Evolutionary conservation across 2,329 filamentous ascomycete genomes (phyloP), one percentile per base, ranked within the genome.

Genomic region (Penicillium sp.): DNA sequence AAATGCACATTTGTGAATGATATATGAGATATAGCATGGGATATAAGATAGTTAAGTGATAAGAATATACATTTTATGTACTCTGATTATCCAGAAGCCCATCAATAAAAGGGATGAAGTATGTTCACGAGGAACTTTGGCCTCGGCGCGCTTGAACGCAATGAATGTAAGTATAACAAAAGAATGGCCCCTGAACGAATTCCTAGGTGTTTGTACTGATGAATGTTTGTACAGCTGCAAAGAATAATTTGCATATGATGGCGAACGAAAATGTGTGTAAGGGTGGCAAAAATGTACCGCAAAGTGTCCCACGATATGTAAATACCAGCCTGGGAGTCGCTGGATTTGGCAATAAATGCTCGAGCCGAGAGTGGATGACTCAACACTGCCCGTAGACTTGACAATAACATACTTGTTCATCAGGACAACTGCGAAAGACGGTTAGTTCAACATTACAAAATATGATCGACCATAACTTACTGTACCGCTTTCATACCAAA

Each of bases 401-500:
- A 41, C 71, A 73, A 47, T 73, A 72, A 53, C 71, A 73, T 33
- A 73, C 50, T 44, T 69, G 55, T 47, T 71, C 63, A 30, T 73
- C 68, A 14, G 71, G 71, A 55, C 71, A 73, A 53, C 69, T 72
- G 33, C 33, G 36, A 31, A 25, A 16, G 22, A 41, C 9, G 7
- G 43, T 67, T 61, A 67, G 64, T 33, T 7, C 30, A 19, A 10
- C 17, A 19, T 28, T 17, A 40, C 19, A 51, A 25, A 30, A 19
- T 6, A 2, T 36, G 30, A 43, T 14, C 19, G 47, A 16, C 8
- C 5, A 40, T 16, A 33, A 68, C 73, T 61, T 64, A 77, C 73
- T 75, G 73, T 17, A 78, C 68, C 8, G 74, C 67, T 22, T 73
- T 65, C 63, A 69, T 71, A 33, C 73, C 73, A 55, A 77, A 82